Evolutionary conservation across 1,139 yeast species (phyloP).

Genomic region (Saccharomyces hybrid): DNA sequence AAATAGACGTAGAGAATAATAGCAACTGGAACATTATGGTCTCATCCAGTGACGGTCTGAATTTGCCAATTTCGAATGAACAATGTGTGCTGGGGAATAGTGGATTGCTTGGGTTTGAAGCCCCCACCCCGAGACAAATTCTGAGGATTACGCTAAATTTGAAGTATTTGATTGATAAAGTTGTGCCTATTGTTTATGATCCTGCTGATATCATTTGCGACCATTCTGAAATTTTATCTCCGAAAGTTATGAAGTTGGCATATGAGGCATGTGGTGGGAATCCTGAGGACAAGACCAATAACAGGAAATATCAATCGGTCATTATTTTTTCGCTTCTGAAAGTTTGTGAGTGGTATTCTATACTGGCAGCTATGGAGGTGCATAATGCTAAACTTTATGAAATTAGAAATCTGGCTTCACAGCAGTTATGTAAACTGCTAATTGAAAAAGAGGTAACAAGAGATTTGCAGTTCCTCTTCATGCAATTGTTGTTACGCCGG

Average conservation of each 20-base stretch:
- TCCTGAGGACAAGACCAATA: constrained; percentile 53
- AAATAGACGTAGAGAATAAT: neutral
- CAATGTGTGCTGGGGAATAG: constrained; percentile 2
- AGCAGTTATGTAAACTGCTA: constrained; percentile 59
- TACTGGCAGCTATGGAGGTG: constrained; percentile 51
- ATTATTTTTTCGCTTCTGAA: constrained; percentile 63
- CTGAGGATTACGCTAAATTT: constrained; percentile 68
- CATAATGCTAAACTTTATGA: constrained; percentile 59
- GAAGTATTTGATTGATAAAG: constrained; percentile 61
- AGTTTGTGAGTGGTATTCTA: constrained; percentile 72
- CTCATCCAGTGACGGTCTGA: neutral
- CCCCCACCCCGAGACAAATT: constrained; percentile 63
- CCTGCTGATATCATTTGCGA: constrained; percentile 45
- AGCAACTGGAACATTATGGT: neutral
- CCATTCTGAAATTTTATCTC: constrained; percentile 56
- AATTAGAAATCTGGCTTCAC: constrained; percentile 62
- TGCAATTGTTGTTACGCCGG: constrained; percentile 72
- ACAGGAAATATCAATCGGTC: constrained; percentile 58
- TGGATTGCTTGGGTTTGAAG: constrained; percentile 1
- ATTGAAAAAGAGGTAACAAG: constrained; percentile 55
- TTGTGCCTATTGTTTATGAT: constrained; percentile 58
- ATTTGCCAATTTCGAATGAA: constrained; percentile 1
- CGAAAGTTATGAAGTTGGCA: constrained; percentile 51
- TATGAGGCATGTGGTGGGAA: constrained; percentile 77
- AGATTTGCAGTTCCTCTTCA: constrained; percentile 54